Evolutionary conservation across 306 rosid species (phyloP), one percentile per base, ranked within the genome.

Genomic region (Quercus alba): DNA sequence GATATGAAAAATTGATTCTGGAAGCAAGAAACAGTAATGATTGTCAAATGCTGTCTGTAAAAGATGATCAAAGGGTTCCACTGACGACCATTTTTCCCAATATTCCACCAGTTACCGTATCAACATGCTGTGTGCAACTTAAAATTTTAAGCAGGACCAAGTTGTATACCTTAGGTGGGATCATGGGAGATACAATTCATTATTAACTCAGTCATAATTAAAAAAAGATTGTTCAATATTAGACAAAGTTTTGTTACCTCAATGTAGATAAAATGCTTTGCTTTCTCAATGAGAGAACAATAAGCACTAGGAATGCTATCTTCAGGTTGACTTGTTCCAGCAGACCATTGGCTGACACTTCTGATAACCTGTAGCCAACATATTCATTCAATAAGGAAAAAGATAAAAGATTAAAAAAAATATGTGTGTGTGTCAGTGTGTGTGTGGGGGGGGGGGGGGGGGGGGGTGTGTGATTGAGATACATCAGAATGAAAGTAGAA

Each of bases 1-100:
- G 99, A 96, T 81, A 96, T 90, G 80, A 96, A 96, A 87, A 96
- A 96, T 77, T 96, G 99, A 86, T 96, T 96, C 99, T 96, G 97
- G 75, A 70, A 85, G 88, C 74, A 84, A 69, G 83, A 33, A n/a
- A 67, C 51, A 18, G 10, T 18, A 33, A 28, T 5, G 38, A 28
- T 35, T 17, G 41, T 67, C 17, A 67, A 8, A 33, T 67, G 51
- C 72, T 67, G 33, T 21, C 72, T 7, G 3, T 46, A 67, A 64
- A 7, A 67, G 72, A 67, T 13, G n/a, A 33, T 33, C 25, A 31
- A 67, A 66, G 2, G 35, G 51, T 10, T 33, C 14, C 26, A 2
- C 46, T 7, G 51, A 8, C 51, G 9, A 66, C 15, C 23, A 10
- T 66, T 18, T 66, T 68, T 59, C 26, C 55, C 81, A 57, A 66